Evolutionary conservation across 2,329 filamentous ascomycete genomes (phyloP).

Genomic region (Venturia oleaginea): DNA sequence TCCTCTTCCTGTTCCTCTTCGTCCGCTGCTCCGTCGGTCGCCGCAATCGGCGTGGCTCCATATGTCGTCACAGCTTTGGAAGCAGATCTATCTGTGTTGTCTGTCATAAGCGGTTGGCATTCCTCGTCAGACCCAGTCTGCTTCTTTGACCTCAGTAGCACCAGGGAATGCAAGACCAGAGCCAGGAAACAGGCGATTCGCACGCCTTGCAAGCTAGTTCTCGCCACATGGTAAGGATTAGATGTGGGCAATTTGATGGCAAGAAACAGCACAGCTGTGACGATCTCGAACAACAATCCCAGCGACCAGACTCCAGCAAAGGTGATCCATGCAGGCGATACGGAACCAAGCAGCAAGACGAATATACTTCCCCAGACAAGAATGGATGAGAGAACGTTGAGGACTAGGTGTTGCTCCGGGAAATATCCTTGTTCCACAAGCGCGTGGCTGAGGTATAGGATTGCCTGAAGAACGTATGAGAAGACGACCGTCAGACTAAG

Average conservation of each 20-base stretch:
- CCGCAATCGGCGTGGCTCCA: constrained; percentile 7
- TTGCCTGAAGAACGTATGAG: constrained; percentile 5
- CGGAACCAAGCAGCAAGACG: neutral
- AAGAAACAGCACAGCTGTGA: neutral
- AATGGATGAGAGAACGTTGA: neutral
- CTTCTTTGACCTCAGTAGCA: neutral
- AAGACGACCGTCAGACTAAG: neutral
- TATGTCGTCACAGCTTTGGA: constrained; percentile 1
- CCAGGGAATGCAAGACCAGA: constrained; percentile 1
- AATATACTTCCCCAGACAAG: constrained; percentile 3
- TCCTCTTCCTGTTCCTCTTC: constrained; percentile 40
- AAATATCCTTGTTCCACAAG: neutral
- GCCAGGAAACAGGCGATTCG: constrained; percentile 5
- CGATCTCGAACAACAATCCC: constrained; percentile 8
- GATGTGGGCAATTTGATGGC: neutral
- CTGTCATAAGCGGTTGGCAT: constrained; percentile 1
- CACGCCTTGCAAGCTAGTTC: neutral
- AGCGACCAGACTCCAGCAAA: constrained; percentile 5
- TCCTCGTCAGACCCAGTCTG: constrained; percentile 8
- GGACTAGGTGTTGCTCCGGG: constrained; percentile 7
- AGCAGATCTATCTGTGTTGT: neutral
- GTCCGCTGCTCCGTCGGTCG: neutral
- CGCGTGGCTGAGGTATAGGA: constrained; percentile 10
- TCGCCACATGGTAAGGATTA: neutral
- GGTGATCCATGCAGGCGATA: constrained; percentile 4